Evolutionary conservation across 2,329 filamentous ascomycete genomes (phyloP).

Genomic region (Colletotrichum spaethianum): DNA sequence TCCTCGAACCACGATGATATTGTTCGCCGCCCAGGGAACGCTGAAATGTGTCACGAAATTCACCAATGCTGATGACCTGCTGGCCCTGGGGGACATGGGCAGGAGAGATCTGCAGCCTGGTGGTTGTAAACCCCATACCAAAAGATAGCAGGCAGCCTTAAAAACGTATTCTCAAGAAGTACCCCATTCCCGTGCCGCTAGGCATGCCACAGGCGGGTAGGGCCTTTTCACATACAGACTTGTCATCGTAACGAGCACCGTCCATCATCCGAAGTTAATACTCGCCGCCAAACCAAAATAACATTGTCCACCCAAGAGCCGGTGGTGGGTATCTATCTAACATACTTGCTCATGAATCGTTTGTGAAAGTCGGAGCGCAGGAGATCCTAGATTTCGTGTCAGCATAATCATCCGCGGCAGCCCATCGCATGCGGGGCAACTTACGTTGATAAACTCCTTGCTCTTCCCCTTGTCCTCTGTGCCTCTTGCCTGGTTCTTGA

Average conservation of each 20-base stretch:
- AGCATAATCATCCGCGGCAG: conserved; percentile 40
- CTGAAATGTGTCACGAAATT: neutral
- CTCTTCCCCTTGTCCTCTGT: conserved; percentile 90
- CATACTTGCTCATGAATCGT: conserved; percentile 88
- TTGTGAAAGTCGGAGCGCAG: conserved; percentile 97
- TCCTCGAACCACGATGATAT: neutral
- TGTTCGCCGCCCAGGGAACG: neutral
- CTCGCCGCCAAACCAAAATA: neutral
- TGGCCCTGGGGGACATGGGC: too few species aligned
- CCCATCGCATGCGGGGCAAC: conserved; percentile 49
- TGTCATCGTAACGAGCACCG: neutral
- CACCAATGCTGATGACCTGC: too few species aligned
- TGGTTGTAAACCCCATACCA: neutral
- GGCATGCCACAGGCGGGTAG: neutral
- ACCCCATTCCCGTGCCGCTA: too few species aligned
- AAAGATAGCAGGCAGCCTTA: neutral
- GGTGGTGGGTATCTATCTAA: conserved; percentile 58
- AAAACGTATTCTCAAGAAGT: too few species aligned
- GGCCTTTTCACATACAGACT: neutral
- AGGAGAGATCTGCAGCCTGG: neutral
- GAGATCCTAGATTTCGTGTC: conserved; percentile 73
- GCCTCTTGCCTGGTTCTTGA: conserved; percentile 97
- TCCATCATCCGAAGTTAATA: neutral
- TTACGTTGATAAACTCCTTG: conserved; percentile 97
- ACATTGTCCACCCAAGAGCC: conserved; percentile 8